phyloP scores from a whole-genome alignment of 306 rosid genomes.

The Rosa chinensis region DNA sequence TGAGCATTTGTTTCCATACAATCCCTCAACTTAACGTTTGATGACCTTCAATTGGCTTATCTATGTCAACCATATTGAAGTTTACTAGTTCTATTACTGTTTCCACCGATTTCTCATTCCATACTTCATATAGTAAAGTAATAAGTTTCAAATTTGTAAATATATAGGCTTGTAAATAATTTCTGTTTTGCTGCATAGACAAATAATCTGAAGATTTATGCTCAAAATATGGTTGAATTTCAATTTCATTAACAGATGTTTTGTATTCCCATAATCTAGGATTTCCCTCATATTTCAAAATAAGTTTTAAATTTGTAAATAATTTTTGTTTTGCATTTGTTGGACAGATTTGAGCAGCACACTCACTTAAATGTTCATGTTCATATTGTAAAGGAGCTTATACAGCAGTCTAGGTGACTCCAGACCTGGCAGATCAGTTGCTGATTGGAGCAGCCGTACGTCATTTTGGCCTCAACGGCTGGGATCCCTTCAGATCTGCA shows the following conservation, averaged over 20 bases:
- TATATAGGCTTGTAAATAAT: neutral
- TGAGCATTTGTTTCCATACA: neutral
- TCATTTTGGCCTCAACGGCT: slow-evolving; percentile 56
- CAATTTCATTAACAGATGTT: neutral
- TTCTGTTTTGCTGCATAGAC: neutral
- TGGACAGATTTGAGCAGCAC: slow-evolving; percentile 97
- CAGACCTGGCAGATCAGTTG: slow-evolving; percentile 55
- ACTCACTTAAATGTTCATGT: slow-evolving; percentile 47
- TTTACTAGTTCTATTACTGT: neutral
- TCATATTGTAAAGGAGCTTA: slow-evolving; percentile 82
- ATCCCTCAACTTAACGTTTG: neutral
- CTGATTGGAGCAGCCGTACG: slow-evolving; percentile 53
- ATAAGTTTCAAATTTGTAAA: neutral
- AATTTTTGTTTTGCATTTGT: slow-evolving; percentile 48
- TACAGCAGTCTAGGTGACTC: slow-evolving; percentile 34
- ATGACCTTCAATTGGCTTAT: neutral
- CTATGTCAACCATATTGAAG: neutral
- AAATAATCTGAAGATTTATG: neutral
- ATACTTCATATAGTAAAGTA: neutral
- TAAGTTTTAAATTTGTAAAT: neutral
- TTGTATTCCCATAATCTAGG: neutral
- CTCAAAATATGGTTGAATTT: neutral
- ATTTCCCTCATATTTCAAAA: slow-evolving; percentile 6
- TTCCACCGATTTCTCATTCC: neutral
- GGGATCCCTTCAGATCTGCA: slow-evolving; percentile 74